Percentiles rank a stretch among this genome's conserved stretches.
Evolutionary conservation across 2,329 filamentous ascomycete species (phyloP).

Genomic region (Mycosphaerelloides madeirae): DNA sequence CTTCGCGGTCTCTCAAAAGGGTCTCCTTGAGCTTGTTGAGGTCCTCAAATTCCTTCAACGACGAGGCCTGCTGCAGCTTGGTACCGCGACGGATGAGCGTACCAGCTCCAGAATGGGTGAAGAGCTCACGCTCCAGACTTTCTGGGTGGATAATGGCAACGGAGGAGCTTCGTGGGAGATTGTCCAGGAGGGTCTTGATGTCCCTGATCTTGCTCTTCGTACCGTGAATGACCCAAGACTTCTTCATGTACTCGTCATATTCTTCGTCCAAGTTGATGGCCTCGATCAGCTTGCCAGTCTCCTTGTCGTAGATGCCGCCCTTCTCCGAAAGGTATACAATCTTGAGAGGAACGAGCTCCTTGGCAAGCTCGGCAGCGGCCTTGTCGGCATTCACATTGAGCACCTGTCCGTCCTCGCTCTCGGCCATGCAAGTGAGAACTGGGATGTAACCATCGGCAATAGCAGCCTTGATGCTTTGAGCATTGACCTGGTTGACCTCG

Average conservation of each 20-base stretch:
- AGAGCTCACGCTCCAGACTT: constrained; percentile 92
- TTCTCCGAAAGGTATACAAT: constrained; percentile 99
- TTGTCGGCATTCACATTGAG: constrained; percentile 98
- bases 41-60: constrained; percentile 70
- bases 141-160: constrained; percentile 97
- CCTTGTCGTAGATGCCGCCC: constrained; percentile 89
- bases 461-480: constrained; percentile 80
- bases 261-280: constrained; percentile 97
- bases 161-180: constrained; percentile 83
- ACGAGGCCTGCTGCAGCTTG: constrained; percentile 72
- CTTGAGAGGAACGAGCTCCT: constrained; percentile 86
- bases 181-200: constrained; percentile 87
- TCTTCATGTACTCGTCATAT: constrained; percentile 85
- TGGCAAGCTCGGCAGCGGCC: constrained; percentile 86
- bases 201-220: constrained; percentile 96
- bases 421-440: constrained; percentile 92
- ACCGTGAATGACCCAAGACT: constrained; percentile 92
- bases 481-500: constrained; percentile 91
- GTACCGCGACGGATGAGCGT: constrained; percentile 89
- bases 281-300: constrained; percentile 91
- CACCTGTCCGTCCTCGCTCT: constrained; percentile 84
- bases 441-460: constrained; percentile 89
- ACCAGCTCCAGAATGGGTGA: constrained; percentile 91
- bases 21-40: constrained; percentile 73
- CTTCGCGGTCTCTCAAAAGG: constrained; percentile 74